Evolutionary conservation across 2,329 filamentous ascomycete species (phyloP).

Genomic region (Fusarium guadeloupense): DNA sequence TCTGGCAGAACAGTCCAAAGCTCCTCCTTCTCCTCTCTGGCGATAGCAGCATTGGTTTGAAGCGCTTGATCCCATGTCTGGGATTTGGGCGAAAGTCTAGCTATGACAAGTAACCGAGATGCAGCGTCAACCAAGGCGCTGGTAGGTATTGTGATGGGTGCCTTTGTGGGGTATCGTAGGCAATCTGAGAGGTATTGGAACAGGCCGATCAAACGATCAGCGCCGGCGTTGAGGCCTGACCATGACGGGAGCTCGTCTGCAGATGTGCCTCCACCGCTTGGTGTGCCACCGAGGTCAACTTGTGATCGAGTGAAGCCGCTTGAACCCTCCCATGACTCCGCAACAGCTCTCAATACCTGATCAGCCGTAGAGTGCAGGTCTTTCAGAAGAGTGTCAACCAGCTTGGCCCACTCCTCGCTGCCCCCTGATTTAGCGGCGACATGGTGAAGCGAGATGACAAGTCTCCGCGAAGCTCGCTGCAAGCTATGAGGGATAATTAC

Average conservation of each 20-base stretch:
- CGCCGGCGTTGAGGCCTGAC: slow-evolving; percentile 78
- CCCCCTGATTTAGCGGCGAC: slow-evolving; percentile 83
- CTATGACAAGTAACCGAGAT: slow-evolving; percentile 74
- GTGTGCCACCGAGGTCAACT: slow-evolving; percentile 57
- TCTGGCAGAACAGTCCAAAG: slow-evolving; percentile 78
- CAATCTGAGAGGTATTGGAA: slow-evolving; percentile 72
- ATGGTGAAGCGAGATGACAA: slow-evolving; percentile 78
- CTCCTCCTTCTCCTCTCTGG: slow-evolving; percentile 82
- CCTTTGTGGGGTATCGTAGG: slow-evolving; percentile 70
- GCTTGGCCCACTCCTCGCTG: slow-evolving; percentile 80
- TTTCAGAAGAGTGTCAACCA: slow-evolving; percentile 68
- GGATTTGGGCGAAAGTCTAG: slow-evolving; percentile 59
- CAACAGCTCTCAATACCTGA: slow-evolving; percentile 78
- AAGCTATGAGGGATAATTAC: slow-evolving; percentile 61
- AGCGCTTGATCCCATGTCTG: slow-evolving; percentile 60
- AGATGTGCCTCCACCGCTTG: slow-evolving; percentile 57
- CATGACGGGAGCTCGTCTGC: slow-evolving; percentile 70
- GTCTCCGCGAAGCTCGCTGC: slow-evolving; percentile 65
- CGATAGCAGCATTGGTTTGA: slow-evolving; percentile 76
- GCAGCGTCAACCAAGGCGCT: slow-evolving; percentile 74
- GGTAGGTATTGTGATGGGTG: slow-evolving; percentile 72
- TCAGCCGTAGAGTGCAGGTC: slow-evolving; percentile 77
- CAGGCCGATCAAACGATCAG: slow-evolving; percentile 73
- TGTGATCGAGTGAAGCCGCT: slow-evolving; percentile 57
- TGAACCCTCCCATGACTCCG: slow-evolving; percentile 83